These are phyloP conservation scores for Populus nigra DNA, from an alignment of 345 rosid species.

Conservation along the genomic window DNA sequence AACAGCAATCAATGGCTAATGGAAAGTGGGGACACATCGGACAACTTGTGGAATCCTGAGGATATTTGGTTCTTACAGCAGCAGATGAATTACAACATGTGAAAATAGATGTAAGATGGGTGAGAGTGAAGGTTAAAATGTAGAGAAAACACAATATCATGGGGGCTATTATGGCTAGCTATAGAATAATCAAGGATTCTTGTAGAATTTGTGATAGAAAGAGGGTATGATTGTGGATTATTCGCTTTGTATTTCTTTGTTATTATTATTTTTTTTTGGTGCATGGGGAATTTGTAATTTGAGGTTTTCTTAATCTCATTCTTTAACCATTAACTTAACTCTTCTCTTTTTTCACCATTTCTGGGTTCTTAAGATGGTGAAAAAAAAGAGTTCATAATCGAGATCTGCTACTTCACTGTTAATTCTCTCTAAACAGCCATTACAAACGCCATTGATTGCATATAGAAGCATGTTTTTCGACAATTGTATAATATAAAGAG, in stretches of 20 bases:
- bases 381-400: not conserved
- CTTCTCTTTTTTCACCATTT: not conserved
- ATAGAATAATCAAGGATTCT: constrained; percentile 19
- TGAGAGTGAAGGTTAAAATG: constrained; percentile 3
- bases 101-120: constrained; percentile 7
- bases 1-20: constrained; percentile 41
- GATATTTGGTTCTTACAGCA: constrained; percentile 66
- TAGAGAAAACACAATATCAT: not conserved
- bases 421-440: not conserved
- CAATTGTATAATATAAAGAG: constrained; percentile 23
- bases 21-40: constrained; percentile 49
- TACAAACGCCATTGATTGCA: constrained; percentile 19
- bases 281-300: constrained; percentile 23
- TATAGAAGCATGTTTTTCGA: constrained; percentile 31
- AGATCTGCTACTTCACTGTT: not conserved
- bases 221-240: constrained; percentile 31
- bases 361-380: not conserved
- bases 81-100: constrained; percentile 46
- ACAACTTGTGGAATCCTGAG: constrained; percentile 73
- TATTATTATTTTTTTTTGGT: not conserved
- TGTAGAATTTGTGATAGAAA: constrained; percentile 7
- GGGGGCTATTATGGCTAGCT: not conserved
- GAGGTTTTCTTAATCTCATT: constrained; percentile 28
- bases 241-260: not conserved
- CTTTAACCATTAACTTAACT: constrained; percentile 14